Conservation (phyloP, 2,329 filamentous ascomycete genomes). For the Neonectria neomacrospora region DNA sequence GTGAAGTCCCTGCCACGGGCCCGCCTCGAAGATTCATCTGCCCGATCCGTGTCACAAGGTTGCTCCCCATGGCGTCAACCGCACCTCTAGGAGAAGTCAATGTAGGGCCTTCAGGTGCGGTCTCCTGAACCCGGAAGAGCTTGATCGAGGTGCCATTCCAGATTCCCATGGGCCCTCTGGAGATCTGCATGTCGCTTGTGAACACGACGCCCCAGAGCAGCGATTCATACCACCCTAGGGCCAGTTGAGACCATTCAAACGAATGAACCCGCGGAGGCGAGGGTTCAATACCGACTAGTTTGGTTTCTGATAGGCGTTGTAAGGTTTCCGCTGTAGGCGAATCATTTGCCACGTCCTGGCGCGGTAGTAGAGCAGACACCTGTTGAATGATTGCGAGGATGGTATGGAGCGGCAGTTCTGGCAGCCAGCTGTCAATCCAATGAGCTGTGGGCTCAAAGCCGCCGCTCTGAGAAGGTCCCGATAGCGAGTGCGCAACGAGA, state of each 20-base stretch:
- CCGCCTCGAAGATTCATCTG: slow-evolving; percentile 76
- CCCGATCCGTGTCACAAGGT: slow-evolving; percentile 87
- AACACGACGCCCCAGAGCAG: slow-evolving; percentile 95
- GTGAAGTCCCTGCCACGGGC: slow-evolving; percentile 38
- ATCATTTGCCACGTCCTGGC: slow-evolving; percentile 58
- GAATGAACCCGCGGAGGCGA: slow-evolving; percentile 82
- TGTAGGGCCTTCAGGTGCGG: slow-evolving; percentile 80
- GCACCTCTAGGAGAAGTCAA: slow-evolving; percentile 87
- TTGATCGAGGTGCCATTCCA: slow-evolving; percentile 94
- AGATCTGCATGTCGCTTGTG: slow-evolving; percentile 86
- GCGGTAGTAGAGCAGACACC: slow-evolving; percentile 66
- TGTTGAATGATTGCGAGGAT: slow-evolving; percentile 81
- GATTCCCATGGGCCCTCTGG: slow-evolving; percentile 87
- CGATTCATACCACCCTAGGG: slow-evolving; percentile 95
- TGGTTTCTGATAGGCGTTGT: slow-evolving; percentile 67
- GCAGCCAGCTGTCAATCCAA: slow-evolving; percentile 97
- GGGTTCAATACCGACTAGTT: slow-evolving; percentile 78
- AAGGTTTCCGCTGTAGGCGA: slow-evolving; percentile 59
- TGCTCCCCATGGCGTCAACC: slow-evolving; percentile 92
- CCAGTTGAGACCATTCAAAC: slow-evolving; percentile 93
- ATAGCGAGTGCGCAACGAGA: slow-evolving; percentile 72
- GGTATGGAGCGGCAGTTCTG: slow-evolving; percentile 88
- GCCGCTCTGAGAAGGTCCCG: slow-evolving; percentile 65
- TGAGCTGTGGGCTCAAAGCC: slow-evolving; percentile 81
- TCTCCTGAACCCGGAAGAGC: slow-evolving; percentile 90